Evolutionary conservation across 2,329 filamentous ascomycete species (phyloP).

Genomic region (Fusarium newnesense): DNA sequence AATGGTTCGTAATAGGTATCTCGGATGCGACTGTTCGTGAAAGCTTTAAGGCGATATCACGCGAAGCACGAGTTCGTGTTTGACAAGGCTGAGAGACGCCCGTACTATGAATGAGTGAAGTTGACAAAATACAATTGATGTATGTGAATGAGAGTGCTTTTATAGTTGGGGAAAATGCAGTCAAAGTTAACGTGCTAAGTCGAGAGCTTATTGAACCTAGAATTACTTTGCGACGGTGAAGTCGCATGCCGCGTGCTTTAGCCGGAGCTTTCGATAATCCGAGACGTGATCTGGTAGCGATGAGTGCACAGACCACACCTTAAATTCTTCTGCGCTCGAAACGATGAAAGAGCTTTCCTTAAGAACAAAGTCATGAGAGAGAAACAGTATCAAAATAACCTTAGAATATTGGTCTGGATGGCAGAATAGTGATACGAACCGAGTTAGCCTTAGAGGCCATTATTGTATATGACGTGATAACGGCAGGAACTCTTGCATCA

Average conservation of each 20-base stretch:
- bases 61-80: neutral
- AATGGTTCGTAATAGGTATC: neutral
- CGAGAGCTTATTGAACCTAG: neutral
- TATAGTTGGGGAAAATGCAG: neutral
- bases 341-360: neutral
- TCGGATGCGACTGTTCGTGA: neutral
- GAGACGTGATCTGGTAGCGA: neutral
- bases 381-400: neutral
- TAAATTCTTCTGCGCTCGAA: conserved; percentile 41
- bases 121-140: neutral
- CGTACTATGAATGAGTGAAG: neutral
- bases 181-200: neutral
- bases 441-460: neutral
- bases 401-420: too few relatives aligned
- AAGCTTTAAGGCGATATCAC: conserved; percentile 6
- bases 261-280: conserved; percentile 40
- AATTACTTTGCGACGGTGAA: conserved; percentile 12
- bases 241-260: conserved; percentile 11
- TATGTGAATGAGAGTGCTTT: neutral
- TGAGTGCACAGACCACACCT: conserved; percentile 49
- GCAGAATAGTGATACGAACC: too few relatives aligned
- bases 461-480: neutral
- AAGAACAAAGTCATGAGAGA: neutral
- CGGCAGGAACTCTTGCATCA: neutral
- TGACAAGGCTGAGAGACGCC: neutral